phyloP scores from a whole-genome alignment of 1,284 basidiomycete genomes.

The Athelia sp. region DNA sequence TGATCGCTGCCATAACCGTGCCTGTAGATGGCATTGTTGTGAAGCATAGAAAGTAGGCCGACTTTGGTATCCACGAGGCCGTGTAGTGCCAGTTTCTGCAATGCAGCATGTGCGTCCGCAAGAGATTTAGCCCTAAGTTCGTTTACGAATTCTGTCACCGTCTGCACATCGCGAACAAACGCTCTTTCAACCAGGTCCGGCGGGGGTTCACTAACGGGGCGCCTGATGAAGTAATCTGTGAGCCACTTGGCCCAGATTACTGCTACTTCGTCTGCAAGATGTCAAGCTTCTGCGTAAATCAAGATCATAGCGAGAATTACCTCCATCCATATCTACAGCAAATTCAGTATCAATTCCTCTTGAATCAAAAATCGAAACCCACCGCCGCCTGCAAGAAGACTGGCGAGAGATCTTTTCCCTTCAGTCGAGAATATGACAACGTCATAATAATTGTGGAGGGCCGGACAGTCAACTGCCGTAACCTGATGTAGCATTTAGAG shows the following conservation, averaged over 20 bases:
- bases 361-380: conserved; percentile 17
- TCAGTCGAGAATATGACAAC: conserved; percentile 53
- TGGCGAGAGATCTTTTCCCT: conserved; percentile 51
- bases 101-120: conserved; percentile 27
- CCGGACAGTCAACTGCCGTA: conserved; percentile 41
- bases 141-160: conserved; percentile 36
- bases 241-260: conserved; percentile 40
- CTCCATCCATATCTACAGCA: conserved; percentile 75
- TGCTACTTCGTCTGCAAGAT: conserved; percentile 46
- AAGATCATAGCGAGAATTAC: conserved; percentile 29
- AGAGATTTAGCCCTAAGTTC: conserved; percentile 16
- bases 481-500: too few relatives aligned
- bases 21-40: conserved; percentile 49
- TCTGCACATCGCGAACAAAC: conserved; percentile 48
- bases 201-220: conserved; percentile 34
- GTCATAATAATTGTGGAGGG: conserved; percentile 44
- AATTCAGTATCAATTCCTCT: background rate
- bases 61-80: conserved; percentile 46
- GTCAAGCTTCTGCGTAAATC: background rate
- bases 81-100: conserved; percentile 44
- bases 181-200: conserved; percentile 31
- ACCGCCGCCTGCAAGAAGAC: conserved; percentile 58
- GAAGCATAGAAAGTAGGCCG: conserved; percentile 58
- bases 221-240: conserved; percentile 42
- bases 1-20: conserved; percentile 42